phyloP scores from a whole-genome alignment of 805 yeast genomes.

The Zygotorulaspora florentina region DNA sequence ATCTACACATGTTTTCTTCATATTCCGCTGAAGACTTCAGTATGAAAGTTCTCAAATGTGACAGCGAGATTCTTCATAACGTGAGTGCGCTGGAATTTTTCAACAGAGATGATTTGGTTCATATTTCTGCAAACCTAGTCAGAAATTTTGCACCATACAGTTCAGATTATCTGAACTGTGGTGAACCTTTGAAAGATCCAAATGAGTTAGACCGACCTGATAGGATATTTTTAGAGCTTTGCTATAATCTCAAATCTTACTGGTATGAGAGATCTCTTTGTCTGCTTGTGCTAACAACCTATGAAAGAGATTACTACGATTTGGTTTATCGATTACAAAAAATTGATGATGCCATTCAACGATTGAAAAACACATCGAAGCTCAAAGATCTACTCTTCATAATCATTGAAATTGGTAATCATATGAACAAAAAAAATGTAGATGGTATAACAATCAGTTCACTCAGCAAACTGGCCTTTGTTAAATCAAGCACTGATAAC shows the following conservation, averaged over 20 bases:
- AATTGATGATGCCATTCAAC: conserved; percentile 56
- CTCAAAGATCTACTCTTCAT: conserved; percentile 58
- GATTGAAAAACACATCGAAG: conserved; percentile 48
- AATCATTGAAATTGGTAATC: conserved; percentile 70
- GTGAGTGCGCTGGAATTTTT: conserved; percentile 64
- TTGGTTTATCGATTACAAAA: conserved; percentile 50
- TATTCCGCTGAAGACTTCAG: conserved; percentile 53
- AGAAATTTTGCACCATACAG: conserved; percentile 63
- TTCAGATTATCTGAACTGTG: conserved; percentile 40
- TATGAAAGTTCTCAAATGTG: conserved; percentile 55
- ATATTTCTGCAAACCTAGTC: conserved; percentile 52
- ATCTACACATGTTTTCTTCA: conserved; percentile 58
- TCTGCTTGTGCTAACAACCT: conserved; percentile 49
- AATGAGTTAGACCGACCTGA: conserved; percentile 63
- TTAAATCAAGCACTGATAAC: conserved; percentile 61
- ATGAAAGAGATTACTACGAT: conserved; percentile 64
- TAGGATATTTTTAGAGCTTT: conserved; percentile 61
- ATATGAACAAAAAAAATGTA: conserved; percentile 74
- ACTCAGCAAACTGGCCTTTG: conserved; percentile 61
- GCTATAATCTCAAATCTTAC: conserved; percentile 62
- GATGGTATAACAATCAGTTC: conserved; percentile 68
- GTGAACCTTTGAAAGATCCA: conserved; percentile 40
- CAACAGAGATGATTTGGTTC: conserved; percentile 59
- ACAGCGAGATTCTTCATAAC: conserved; percentile 48
- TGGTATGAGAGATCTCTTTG: conserved; percentile 73